These are phyloP conservation scores for Phytophthora fragariae DNA, from an alignment of 352 stramenopile genomes.

Conservation along the genomic window DNA sequence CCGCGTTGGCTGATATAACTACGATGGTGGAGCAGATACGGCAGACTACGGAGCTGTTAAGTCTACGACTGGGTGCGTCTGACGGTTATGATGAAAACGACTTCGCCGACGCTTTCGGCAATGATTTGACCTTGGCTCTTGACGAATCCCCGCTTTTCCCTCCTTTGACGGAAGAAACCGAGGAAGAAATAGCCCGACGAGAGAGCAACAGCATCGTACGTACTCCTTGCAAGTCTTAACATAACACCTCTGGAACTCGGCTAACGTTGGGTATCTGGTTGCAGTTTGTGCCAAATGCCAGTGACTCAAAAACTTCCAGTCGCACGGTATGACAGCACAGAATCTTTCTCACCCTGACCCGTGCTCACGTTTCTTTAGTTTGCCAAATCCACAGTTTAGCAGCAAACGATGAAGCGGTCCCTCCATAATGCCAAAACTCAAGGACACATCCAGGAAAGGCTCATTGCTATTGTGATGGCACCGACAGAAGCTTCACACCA, in stretches of 20 bases:
- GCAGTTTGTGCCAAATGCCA: constrained; percentile 34
- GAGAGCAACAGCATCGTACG: constrained; percentile 65
- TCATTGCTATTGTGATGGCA: background rate
- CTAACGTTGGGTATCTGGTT: constrained; percentile 9
- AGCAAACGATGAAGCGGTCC: constrained; percentile 26
- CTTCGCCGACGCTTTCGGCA: constrained; percentile 43
- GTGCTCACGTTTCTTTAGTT: background rate
- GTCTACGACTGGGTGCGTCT: constrained; percentile 40
- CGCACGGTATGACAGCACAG: constrained; percentile 17
- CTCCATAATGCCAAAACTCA: constrained; percentile 1
- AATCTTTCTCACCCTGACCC: background rate
- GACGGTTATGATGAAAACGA: constrained; percentile 62
- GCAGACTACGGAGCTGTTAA: constrained; percentile 65
- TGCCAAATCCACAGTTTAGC: constrained; percentile 14
- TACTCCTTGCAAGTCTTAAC: background rate
- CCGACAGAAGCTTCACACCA: background rate
- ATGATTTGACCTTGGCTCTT: constrained; percentile 22
- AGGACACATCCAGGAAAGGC: constrained; percentile 10
- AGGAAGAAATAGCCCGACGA: constrained; percentile 66
- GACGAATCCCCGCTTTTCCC: constrained; percentile 24
- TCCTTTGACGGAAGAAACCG: constrained; percentile 62
- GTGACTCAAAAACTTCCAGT: constrained; percentile 14
- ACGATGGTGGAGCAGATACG: constrained; percentile 80
- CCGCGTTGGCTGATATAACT: constrained; percentile 71
- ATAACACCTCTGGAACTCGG: background rate